Base-by-base conservation (phyloP, 1,284 basidiomycete genomes). In the Irpex sp. region DNA sequence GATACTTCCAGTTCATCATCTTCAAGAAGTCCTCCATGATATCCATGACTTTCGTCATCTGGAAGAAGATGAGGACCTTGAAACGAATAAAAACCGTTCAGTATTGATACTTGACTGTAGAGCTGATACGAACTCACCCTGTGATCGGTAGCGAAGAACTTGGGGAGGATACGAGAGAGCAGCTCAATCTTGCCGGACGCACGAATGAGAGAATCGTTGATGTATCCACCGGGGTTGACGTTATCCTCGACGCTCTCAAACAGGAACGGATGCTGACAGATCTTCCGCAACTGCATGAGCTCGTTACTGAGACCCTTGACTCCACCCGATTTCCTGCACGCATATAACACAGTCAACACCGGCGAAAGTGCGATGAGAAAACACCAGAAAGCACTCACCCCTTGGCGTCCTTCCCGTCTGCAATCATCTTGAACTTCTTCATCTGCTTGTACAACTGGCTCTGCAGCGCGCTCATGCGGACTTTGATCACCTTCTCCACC, bases 21-120 rank as follows among this genome's bases (percentile, higher is more conserved):
- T 93, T 93, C 74, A 98, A 81, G 75, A 98, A 99, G 75, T 99
- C 97, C 74, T 97, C 96, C 87, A 99, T 97, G 75, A 99, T 98
- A 70, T 98, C 96, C 97, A 99, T 98, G 74, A 98, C 96, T 72
- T 96, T 88, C 6, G 97, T 98, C 97, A 98, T 98, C 78, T 99
- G 97, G 90, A 98, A 98, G 87, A 98, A 98, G 74, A 99, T 98
- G 66, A 99, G 87, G 36, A 98, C 96, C 89, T 92, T 64, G 1
- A 60, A 51, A 19, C 61, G 61, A 4, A 48, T 62, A 59, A 55
- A 54, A 54, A 38, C 49, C 5, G 8, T 8, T 11, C 8, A 48
- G 7, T 4, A 8, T 47, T 44, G 44, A 5, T 52, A 37, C 15
- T 34, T 37, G 52, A 37, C 15, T 11, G 13, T 34, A 54, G 61